These are phyloP conservation scores for Suhomyces wounanorum DNA, from an alignment of 1,139 yeast species.

Conservation along the genomic window DNA sequence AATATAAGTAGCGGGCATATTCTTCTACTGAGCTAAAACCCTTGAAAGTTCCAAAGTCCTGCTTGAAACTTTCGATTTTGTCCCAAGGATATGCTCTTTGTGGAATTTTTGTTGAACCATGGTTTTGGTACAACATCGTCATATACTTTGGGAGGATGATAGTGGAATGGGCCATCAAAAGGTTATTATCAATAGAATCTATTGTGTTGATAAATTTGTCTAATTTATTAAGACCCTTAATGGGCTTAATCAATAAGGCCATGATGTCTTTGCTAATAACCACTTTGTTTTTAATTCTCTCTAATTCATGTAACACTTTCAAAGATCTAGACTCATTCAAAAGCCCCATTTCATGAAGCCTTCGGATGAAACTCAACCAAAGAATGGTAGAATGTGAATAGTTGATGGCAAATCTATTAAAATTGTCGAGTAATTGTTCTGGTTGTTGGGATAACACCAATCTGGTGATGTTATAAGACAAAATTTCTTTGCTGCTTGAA, in stretches of 20 bases:
- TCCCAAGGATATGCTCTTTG: slow-evolving; percentile 24
- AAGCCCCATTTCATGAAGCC: slow-evolving; percentile 36
- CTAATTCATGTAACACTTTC: slow-evolving; percentile 29
- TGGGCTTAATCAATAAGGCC: slow-evolving; percentile 30
- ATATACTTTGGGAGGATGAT: slow-evolving; percentile 35
- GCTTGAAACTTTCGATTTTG: not conserved
- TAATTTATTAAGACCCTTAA: slow-evolving; percentile 24
- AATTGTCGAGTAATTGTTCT: slow-evolving; percentile 33
- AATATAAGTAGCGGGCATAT: slow-evolving; percentile 30
- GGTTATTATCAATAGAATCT: slow-evolving; percentile 8
- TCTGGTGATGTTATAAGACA: slow-evolving; percentile 29
- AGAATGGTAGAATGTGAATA: slow-evolving; percentile 29
- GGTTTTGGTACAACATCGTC: slow-evolving; percentile 24
- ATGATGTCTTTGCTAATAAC: slow-evolving; percentile 36
- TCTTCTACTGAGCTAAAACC: slow-evolving; percentile 17
- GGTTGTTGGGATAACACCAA: slow-evolving; percentile 33
- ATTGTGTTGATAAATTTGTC: slow-evolving; percentile 22
- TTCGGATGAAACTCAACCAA: slow-evolving; percentile 42
- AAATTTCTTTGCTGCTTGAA: slow-evolving; percentile 20
- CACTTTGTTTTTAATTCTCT: slow-evolving; percentile 22
- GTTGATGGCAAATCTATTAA: slow-evolving; percentile 30
- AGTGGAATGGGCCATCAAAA: slow-evolving; percentile 15
- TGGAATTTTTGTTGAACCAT: slow-evolving; percentile 13
- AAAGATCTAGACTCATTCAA: slow-evolving; percentile 33
- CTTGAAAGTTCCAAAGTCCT: slow-evolving; percentile 13